A percentile compares a stretch with the other conserved stretches of the same genome.
Evolutionary conservation across 495 filamentous ascomycete species (phyloP).

Genomic region (Daldinia caldariorum): DNA sequence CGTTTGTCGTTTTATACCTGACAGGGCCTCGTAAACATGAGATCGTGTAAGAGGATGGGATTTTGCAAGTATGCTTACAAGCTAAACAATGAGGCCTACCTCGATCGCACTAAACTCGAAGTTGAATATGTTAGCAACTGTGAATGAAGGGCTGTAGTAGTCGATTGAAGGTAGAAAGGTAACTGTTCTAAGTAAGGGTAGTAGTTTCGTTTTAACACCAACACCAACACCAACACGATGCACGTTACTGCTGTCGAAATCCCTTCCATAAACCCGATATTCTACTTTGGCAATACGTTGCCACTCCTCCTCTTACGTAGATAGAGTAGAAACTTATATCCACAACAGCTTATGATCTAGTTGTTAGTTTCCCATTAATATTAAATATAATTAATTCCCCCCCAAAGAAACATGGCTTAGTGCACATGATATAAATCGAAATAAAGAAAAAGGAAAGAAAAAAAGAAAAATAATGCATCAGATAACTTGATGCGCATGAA

Average conservation of each 20-base stretch:
- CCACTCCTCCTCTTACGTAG: background rate
- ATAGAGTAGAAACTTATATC: conserved; percentile 3
- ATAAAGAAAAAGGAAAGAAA: background rate
- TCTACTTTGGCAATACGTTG: conserved; percentile 1
- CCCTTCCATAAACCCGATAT: background rate
- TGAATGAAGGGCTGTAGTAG: conserved; percentile 2
- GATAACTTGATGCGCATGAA: conserved; percentile 1
- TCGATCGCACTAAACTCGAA: conserved; percentile 60
- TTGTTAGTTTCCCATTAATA: conserved; percentile 2
- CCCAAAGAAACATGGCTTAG: background rate
- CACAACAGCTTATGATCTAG: background rate
- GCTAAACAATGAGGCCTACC: conserved; percentile 71
- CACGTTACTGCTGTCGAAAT: conserved; percentile 9
- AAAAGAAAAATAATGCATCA: background rate
- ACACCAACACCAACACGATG: conserved; percentile 17
- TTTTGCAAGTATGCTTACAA: conserved; percentile 56
- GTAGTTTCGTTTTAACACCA: background rate
- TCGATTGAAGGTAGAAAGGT: conserved; percentile 19
- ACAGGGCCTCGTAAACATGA: conserved; percentile 8
- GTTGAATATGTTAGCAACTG: conserved; percentile 33
- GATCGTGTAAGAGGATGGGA: background rate
- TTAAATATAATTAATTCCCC: no score
- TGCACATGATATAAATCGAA: no score
- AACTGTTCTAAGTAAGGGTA: background rate
- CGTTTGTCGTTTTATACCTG: conserved; percentile 72